phyloP scores from a whole-genome alignment of 768 basidiomycete species.

The Steccherinum ochraceum region DNA sequence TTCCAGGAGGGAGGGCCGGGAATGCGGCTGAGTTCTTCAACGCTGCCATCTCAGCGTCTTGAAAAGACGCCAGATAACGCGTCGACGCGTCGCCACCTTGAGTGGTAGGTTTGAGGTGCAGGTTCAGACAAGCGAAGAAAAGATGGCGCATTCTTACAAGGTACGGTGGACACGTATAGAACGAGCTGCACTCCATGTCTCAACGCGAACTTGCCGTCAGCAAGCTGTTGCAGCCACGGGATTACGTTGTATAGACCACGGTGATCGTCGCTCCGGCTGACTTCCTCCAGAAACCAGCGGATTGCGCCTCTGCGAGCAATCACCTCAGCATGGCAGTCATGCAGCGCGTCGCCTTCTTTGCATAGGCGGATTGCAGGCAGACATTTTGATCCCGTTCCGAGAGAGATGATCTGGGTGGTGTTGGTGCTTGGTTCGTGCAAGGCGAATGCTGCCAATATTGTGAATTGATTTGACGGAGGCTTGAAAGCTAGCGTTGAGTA shows the following conservation, averaged over 20 bases:
- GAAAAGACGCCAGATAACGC: constrained; percentile 65
- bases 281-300: constrained; percentile 77
- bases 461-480: constrained; percentile 53
- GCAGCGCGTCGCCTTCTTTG: constrained; percentile 66
- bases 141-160: constrained; percentile 34
- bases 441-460: constrained; percentile 51
- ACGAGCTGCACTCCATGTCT: constrained; percentile 41
- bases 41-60: constrained; percentile 66
- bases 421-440: constrained; percentile 33
- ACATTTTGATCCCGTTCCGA: constrained; percentile 85
- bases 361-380: constrained; percentile 61
- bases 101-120: constrained; percentile 5
- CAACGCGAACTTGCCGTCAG: constrained; percentile 39
- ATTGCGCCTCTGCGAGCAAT: constrained; percentile 76
- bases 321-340: constrained; percentile 90
- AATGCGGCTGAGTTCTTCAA: constrained; percentile 50
- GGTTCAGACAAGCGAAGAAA: constrained; percentile 2
- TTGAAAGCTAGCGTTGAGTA: constrained; percentile 25
- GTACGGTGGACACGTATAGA: constrained; percentile 75
- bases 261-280: constrained; percentile 26
- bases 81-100: constrained; percentile 89
- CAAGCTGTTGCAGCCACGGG: constrained; percentile 38
- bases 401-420: constrained; percentile 50
- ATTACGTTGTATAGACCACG: constrained; percentile 34
- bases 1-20: constrained; percentile 24